phyloP scores from a whole-genome alignment of 352 stramenopile species.

The Globisporangium carolinianum region DNA sequence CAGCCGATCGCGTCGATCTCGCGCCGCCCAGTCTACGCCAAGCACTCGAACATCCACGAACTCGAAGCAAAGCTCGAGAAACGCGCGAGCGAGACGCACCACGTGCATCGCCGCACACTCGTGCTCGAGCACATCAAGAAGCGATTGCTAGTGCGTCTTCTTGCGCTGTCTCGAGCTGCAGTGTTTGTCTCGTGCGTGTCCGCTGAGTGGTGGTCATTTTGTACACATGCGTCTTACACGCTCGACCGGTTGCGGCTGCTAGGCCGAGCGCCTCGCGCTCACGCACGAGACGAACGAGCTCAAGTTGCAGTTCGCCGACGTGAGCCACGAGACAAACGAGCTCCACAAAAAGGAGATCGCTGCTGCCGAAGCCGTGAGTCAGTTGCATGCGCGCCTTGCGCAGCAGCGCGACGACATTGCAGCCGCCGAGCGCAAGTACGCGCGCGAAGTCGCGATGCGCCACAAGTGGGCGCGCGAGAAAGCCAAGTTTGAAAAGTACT shows the following conservation, averaged over 20 bases:
- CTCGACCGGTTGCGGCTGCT: not conserved
- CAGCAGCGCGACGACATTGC: conserved; percentile 72
- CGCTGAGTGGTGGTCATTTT: too few relatives aligned
- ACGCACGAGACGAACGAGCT: conserved; percentile 53
- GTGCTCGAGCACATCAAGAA: conserved; percentile 82
- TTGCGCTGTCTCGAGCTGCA: not conserved
- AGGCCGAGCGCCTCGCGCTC: conserved; percentile 48
- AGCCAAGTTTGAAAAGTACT: conserved; percentile 82
- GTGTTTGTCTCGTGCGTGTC: too few relatives aligned
- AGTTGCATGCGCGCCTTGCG: conserved; percentile 53
- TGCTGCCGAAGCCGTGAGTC: conserved; percentile 61
- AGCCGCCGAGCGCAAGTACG: conserved; percentile 48
- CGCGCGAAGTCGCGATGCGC: conserved; percentile 56
- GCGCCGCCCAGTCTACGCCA: conserved; percentile 72
- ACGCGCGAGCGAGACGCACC: conserved; percentile 44
- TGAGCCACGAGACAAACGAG: conserved; percentile 63
- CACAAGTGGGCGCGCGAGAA: conserved; percentile 77
- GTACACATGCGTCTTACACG: not conserved
- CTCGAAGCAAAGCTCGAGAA: conserved; percentile 59
- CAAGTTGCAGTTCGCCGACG: conserved; percentile 49
- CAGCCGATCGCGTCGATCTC: conserved; percentile 74
- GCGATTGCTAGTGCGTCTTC: conserved; percentile 31
- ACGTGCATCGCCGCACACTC: conserved; percentile 53
- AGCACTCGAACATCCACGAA: conserved; percentile 78
- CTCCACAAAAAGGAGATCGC: conserved; percentile 73